Evolutionary conservation across 2,329 filamentous ascomycete genomes (phyloP), one percentile per base, ranked within the genome.

Genomic region (Pseudogymnoascus sp.): DNA sequence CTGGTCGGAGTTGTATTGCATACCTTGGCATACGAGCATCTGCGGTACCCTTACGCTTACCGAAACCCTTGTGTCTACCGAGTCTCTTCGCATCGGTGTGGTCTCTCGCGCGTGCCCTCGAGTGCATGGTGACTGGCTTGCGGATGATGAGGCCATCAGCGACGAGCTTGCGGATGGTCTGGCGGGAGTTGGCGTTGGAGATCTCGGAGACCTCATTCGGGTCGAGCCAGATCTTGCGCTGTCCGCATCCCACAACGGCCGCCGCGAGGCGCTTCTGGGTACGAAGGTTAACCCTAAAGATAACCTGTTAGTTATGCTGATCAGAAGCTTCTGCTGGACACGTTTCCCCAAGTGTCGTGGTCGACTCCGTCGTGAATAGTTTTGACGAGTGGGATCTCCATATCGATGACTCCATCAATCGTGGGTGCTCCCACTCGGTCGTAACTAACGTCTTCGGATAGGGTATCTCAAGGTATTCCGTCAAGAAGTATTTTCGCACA

Each of bases 151-250:
- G 91, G 84, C 95, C 96, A 96, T 99, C 96, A 83, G 90, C 85
- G 79, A 97, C 88, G 82, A 99, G 91, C 87, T 99, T 99, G 86
- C 96, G 93, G 88, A 99, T 89, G 75, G 93, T 97, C 86, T 97
- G 93, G 78, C 95, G 93, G 77, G 93, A 97, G 90, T 99, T 99
- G 89, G 95, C 95, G 83, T 97, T 97, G 85, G 90, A 92, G 85
- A 99, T 99, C 84, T 99, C 95, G 86, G 83, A 95, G 83, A 93
- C 88, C 86, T 99, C 95, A 81, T 96, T 97, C 82, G 95, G 95
- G 83, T 99, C 95, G 80, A 99, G 93, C 95, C 95, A 99, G 84
- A 99, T 96, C 91, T 99, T 99, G 88, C 93, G 91, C 90, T 99
- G 89, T 80, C 95, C 95, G 85, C 91, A 96, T 87, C 92, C 92